Evolutionary conservation across 2,329 filamentous ascomycete genomes (phyloP).

Genomic region (Diaporthe sp.): DNA sequence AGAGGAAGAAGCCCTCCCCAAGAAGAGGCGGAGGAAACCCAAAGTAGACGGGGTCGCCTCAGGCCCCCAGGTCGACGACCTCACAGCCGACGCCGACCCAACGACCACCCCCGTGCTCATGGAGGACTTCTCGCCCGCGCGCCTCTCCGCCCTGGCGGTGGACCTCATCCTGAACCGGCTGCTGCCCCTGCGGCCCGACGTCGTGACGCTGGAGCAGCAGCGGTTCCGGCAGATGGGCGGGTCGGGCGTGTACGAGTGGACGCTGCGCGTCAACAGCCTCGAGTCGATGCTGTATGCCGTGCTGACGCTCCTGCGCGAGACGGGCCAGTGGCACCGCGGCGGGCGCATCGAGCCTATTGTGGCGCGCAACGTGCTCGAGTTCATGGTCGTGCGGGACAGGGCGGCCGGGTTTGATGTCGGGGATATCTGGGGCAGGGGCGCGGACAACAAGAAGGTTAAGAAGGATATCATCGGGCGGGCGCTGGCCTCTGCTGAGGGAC

Average conservation of each 20-base stretch:
- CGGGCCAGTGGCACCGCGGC: constrained; percentile 55
- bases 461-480: constrained; percentile 72
- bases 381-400: constrained; percentile 35
- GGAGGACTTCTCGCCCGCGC: constrained; percentile 50
- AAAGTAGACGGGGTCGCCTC: background rate
- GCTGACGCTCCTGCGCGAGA: constrained; percentile 66
- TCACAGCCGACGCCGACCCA: background rate
- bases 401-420: constrained; percentile 29
- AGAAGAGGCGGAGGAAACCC: constrained; percentile 19
- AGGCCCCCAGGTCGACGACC: background rate
- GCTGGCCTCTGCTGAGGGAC: constrained; percentile 52
- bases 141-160: constrained; percentile 51
- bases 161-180: constrained; percentile 52
- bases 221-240: constrained; percentile 73
- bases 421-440: constrained; percentile 52
- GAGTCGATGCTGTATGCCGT: constrained; percentile 85
- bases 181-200: constrained; percentile 68
- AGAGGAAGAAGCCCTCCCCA: background rate
- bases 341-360: constrained; percentile 57
- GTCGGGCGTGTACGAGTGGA: constrained; percentile 82
- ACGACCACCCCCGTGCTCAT: constrained; percentile 28
- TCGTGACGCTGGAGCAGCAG: constrained; percentile 77
- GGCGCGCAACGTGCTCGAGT: constrained; percentile 64
- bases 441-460: constrained; percentile 68
- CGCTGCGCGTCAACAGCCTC: constrained; percentile 82